Base-by-base conservation (phyloP, 2,329 filamentous ascomycete genomes). In the Xylaria sp. region DNA sequence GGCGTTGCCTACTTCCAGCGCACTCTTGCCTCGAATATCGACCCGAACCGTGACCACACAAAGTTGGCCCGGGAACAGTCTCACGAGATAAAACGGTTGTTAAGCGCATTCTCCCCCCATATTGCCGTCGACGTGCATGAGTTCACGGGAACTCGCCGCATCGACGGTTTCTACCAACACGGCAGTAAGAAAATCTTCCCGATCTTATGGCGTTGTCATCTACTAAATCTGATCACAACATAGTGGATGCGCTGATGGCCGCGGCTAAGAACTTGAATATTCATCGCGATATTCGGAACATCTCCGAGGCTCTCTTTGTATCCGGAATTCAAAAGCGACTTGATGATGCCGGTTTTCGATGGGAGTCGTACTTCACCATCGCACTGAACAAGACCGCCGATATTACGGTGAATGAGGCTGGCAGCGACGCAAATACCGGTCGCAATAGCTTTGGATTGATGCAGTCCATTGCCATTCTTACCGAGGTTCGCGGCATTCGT, bases 91-190 rank as follows among this genome's bases (percentile, higher is more conserved):
- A 72, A 72, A 62, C 62, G 62, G 16, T 50, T 68, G 3, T 63
- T 73, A 37, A 70, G 67, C 60, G 63, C 67, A 8, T 72, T 68
- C 56, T 59, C 64, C 10, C 71, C 71, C 8, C 71, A 73, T 53
- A 59, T 73, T 49, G 62, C 67, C 2, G 67, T 71, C n/a, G 71
- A 73, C 55, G 68, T 72, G 67, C 71, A 73, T 55, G 71, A 73
- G 63, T 73, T 69, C 56, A 71, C 65, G 1, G 71, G 67, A 0
- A 64, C 70, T 19, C 65, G 64, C 52, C 56, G 69, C 50, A 61
- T 44, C 34, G 64, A 57, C 16, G 70, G 69, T 2, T 57, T 61
- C 2, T 72, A 72, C 55, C 66, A 69, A 47, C 71, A 70, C 51
- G 71, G 62, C 42, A 62, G 62, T 64, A 62, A 56, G 62, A 49